These are phyloP conservation scores for Coemansia sp. DNA, from an alignment of 192 early-diverging fungal species.

Conservation along the genomic window DNA sequence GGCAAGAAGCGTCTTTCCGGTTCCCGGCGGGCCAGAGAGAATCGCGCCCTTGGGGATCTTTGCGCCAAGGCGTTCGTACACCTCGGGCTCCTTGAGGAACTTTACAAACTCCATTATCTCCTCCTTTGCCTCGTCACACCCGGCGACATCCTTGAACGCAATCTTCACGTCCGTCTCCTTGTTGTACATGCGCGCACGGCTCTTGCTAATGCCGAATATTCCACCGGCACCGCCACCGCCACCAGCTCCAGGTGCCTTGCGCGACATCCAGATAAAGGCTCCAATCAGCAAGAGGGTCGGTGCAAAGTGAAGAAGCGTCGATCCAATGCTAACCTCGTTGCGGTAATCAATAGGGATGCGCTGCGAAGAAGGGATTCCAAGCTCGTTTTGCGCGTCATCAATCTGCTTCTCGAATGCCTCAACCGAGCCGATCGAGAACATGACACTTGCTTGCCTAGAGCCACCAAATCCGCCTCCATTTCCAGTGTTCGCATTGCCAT, in stretches of 20 bases:
- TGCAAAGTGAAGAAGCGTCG: constrained; percentile 85
- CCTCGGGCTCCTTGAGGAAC: constrained; percentile 92
- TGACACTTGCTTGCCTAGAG: constrained; percentile 25
- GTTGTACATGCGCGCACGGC: constrained; percentile 95
- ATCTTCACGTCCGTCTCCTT: constrained; percentile 95
- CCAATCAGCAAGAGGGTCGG: constrained; percentile 92
- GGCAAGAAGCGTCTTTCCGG: constrained; percentile 98
- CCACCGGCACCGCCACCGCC: constrained; percentile 70
- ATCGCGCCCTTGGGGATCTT: constrained; percentile 99
- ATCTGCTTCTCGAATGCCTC: constrained; percentile 94
- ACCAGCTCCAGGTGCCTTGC: constrained; percentile 70
- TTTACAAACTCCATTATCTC: constrained; percentile 99
- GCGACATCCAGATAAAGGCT: constrained; percentile 83
- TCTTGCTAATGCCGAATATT: constrained; percentile 97
- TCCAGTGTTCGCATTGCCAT: not conserved
- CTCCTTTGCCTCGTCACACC: constrained; percentile 98
- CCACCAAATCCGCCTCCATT: not conserved
- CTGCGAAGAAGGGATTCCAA: constrained; percentile 86
- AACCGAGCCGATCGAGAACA: constrained; percentile 92
- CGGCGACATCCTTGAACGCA: constrained; percentile 99
- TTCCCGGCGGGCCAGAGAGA: constrained; percentile 90
- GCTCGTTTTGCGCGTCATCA: constrained; percentile 85
- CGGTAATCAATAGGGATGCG: constrained; percentile 92
- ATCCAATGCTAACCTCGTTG: constrained; percentile 75
- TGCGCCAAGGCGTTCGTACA: constrained; percentile 92